phyloP scores from a whole-genome alignment of 2,329 filamentous ascomycete genomes.

The Pseudocercospora cruenta region DNA sequence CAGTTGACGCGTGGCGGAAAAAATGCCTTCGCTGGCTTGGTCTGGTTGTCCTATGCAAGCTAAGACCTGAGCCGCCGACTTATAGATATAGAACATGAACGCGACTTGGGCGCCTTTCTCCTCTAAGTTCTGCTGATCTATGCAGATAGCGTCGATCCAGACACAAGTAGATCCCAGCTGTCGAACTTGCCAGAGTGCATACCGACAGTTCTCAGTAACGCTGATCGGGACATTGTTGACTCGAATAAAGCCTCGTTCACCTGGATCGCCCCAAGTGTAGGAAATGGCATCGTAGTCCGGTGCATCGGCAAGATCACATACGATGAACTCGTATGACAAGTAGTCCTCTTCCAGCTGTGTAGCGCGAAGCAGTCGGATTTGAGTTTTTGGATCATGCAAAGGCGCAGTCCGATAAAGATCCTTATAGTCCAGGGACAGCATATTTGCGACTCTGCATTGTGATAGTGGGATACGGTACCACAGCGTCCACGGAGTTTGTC shows the following conservation, averaged over 20 bases:
- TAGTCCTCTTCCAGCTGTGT: too few species aligned
- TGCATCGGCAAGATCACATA: neutral
- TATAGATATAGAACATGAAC: conserved; percentile 3
- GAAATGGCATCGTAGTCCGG: neutral
- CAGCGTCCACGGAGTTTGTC: too few species aligned
- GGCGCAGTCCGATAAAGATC: too few species aligned
- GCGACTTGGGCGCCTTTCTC: conserved; percentile 4
- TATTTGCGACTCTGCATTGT: too few species aligned
- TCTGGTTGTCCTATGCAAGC: neutral
- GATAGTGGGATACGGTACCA: too few species aligned
- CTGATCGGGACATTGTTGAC: neutral
- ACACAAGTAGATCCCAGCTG: neutral
- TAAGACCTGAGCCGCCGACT: conserved; percentile 1
- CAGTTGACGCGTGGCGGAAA: too few species aligned
- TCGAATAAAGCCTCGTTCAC: neutral
- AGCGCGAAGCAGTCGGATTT: too few species aligned
- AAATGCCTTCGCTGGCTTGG: neutral
- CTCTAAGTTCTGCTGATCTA: neutral
- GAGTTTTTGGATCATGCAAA: too few species aligned
- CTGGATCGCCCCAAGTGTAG: neutral
- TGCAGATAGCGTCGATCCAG: conserved; percentile 9
- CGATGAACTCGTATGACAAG: too few species aligned
- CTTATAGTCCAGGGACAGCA: too few species aligned
- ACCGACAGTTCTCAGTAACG: neutral
- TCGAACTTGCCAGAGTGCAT: neutral